Percentiles rank a stretch among this genome's conserved stretches.
These are phyloP conservation scores for Erodium moschatum DNA, from an alignment of 441 rosid genomes.

Conservation along the genomic window DNA sequence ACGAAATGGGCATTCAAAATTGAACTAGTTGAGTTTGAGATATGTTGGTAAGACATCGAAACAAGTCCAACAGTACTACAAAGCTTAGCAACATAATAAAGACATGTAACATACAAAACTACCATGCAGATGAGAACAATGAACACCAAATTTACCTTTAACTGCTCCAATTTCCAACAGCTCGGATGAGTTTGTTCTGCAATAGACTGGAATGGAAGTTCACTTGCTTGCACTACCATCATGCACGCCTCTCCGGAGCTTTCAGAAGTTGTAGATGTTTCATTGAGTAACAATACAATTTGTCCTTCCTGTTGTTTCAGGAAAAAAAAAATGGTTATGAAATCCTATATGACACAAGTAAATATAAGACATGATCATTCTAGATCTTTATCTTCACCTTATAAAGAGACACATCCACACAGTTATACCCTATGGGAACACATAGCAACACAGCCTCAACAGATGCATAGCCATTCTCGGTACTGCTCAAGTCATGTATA, in stretches of 20 bases:
- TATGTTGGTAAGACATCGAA: neutral
- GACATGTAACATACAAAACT: neutral
- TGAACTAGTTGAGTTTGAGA: constrained; percentile 3
- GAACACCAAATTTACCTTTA: constrained; percentile 44
- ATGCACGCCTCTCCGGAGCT: constrained; percentile 62
- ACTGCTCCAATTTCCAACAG: constrained; percentile 45
- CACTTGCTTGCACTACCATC: constrained; percentile 54
- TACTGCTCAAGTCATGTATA: constrained; percentile 32
- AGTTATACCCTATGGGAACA: constrained; percentile 51
- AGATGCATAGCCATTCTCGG: constrained; percentile 33
- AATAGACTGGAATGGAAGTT: constrained; percentile 58
- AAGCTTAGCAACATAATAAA: neutral
- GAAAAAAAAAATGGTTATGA: constrained; percentile 17
- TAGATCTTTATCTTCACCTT: constrained; percentile 45
- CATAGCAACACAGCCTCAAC: constrained; percentile 61
- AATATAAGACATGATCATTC: constrained; percentile 3
- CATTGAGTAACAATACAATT: constrained; percentile 57
- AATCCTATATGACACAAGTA: constrained; percentile 10
- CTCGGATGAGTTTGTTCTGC: constrained; percentile 34
- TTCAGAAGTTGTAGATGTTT: constrained; percentile 34
- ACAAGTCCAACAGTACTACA: constrained; percentile 11
- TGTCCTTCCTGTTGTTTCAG: constrained; percentile 49
- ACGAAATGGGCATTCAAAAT: neutral
- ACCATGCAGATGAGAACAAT: constrained; percentile 6
- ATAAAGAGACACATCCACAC: constrained; percentile 70